Evolutionary conservation across 2,329 filamentous ascomycete genomes (phyloP), one percentile per base, ranked within the genome.

Genomic region (Cercospora canescens): DNA sequence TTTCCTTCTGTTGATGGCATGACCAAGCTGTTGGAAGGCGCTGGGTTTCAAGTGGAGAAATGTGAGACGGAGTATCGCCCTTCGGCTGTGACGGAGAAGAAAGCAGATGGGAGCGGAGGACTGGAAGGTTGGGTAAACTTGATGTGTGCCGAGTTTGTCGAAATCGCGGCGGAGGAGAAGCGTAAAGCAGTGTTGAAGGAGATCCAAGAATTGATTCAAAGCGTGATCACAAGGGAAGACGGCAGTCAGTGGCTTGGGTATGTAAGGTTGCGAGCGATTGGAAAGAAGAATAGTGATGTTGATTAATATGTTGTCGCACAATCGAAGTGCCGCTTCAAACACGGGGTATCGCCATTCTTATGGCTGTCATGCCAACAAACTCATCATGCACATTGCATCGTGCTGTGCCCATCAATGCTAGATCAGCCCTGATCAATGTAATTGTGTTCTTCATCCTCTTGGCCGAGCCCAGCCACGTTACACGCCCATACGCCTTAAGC

Each of bases 1-100:
- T 92, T 92, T 75, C 88, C 89, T 0, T 87, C 89, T 68, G 87
- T 88, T 72, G 75, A 69, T 0, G 90, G 88, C 88, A 84, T 87
- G 75, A 70, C 71, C 45, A 63, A 67, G 16, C 73, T 75, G 3
- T 70, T 85, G 35, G 72, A 77, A 57, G 66, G 74, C 2, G 72
- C 76, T 2, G 82, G 82, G 0, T 84, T 85, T 58, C 71, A 73
- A 30, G 81, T 84, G 67, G 74, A 80, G 24, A 76, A 79, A 57
- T 81, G 81, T 6, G 89, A 92, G 79, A 76, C 82, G 21, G 88
- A 90, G 78, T 91, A 88, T 80, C 78, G 90, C 60, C 87, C 88
- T 28, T 92, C 89, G 28, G 80, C 75, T 65, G 68, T 83, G 41
- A 83, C 78, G 24, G 81, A 66, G 39, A 59, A 64, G 41, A 78